Percentiles rank a stretch among this genome's conserved stretches.
phyloP scores from a whole-genome alignment of 108 stramenopile genomes.

The Pseudonitzschia multiseries region DNA sequence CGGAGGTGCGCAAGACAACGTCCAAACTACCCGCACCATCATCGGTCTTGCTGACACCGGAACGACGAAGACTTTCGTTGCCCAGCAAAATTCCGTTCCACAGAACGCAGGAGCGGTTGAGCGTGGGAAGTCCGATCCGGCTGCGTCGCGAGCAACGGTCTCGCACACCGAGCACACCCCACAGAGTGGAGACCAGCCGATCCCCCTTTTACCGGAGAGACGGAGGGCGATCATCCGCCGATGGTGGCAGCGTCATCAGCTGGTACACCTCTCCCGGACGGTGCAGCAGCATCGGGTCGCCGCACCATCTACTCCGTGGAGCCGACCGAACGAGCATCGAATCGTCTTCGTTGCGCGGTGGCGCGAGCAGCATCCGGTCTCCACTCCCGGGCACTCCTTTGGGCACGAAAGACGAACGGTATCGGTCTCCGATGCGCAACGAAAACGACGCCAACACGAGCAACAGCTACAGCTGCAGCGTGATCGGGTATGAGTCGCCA shows the following conservation, averaged over 20 bases:
- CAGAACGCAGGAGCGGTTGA: background rate
- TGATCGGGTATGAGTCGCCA: background rate
- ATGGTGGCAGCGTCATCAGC: background rate
- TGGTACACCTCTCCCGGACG: slow-evolving; percentile 5
- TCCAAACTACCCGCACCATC: background rate
- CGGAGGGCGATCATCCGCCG: background rate
- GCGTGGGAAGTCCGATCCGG: background rate
- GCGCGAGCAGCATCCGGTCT: no score
- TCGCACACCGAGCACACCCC: background rate
- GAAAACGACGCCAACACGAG: background rate
- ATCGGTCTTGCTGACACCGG: no score
- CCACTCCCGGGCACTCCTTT: background rate
- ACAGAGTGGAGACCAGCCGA: slow-evolving; percentile 8
- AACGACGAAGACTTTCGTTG: background rate
- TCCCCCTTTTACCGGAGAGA: background rate
- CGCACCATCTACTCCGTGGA: background rate
- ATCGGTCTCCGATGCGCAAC: slow-evolving; percentile 1
- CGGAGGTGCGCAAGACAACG: background rate
- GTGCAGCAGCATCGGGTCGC: slow-evolving; percentile 10
- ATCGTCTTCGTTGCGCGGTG: background rate
- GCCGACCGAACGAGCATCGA: background rate
- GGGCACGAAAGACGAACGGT: background rate
- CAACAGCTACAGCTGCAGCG: background rate
- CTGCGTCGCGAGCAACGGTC: background rate
- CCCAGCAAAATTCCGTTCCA: background rate